Base-by-base conservation (phyloP, 345 rosid genomes). In the Garcia nutans region DNA sequence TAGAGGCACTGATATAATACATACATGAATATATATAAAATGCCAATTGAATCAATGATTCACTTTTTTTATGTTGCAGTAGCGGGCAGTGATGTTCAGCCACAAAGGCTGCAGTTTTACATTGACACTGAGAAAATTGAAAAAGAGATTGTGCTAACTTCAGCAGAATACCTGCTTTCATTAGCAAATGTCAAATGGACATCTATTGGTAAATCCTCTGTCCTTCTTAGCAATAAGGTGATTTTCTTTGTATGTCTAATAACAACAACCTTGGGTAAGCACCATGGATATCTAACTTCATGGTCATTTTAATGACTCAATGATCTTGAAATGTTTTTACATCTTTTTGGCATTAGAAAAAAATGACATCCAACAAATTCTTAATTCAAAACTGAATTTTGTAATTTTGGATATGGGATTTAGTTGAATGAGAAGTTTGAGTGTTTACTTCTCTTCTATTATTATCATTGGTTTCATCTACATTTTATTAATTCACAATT, bases 131-230 rank as follows among this genome's bases (percentile, higher is more conserved):
- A 88, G 83, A 84, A 84, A 79, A 91, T 96, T 76, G 90, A 96
- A 81, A 83, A 79, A 65, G 97, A 96, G 86, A 88, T 85, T 84
- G 86, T 96, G 70, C 85, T 92, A 60, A 90, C 96, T 57, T 88
- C 95, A 8, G 98, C 96, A 54, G 97, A 93, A 83, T 87, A 87
- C 82, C 76, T 88, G 81, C 97, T 96, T 72, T 92, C 88, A 56
- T 82, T 89, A 73, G 87, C 86, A 81, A 89, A 88, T 74, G 78
- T 90, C 47, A 84, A 80, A 77, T 90, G 94, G 93, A 88, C 84
- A 47, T 88, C 81, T 83, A 83, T 84, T 76, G 92, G 99, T 93
- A 90, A 76, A 28, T 0, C 60, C 10, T 55, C 1, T 44, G 65
- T 52, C 15, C n/a, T n/a, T 54, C 62, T 56, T 59, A 23, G 42